Conservation (phyloP, 768 basidiomycete genomes). For the Boletus rufocinnamomeus region DNA sequence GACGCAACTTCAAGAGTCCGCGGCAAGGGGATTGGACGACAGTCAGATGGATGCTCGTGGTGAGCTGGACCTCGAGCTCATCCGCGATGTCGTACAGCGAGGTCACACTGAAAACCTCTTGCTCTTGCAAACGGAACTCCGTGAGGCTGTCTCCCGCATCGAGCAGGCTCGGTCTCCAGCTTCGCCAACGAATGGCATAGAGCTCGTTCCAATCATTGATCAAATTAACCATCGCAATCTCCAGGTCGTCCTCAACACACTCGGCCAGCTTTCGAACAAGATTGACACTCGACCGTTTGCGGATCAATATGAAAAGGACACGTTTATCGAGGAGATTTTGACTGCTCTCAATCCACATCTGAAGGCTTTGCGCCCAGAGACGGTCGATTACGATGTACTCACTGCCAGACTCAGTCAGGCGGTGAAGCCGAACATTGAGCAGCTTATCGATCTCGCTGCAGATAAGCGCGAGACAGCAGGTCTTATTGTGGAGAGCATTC, state of each 20-base stretch:
- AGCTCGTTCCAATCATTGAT: conserved; percentile 52
- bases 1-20: conserved; percentile 64
- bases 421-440: conserved; percentile 86
- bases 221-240: conserved; percentile 58
- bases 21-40: conserved; percentile 57
- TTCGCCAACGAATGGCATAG: conserved; percentile 24
- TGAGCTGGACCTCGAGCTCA: conserved; percentile 76
- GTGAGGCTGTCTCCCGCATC: conserved; percentile 48
- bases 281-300: conserved; percentile 37
- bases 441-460: conserved; percentile 85
- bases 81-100: conserved; percentile 69
- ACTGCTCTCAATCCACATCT: conserved; percentile 60
- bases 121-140: conserved; percentile 61
- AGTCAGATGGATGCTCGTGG: conserved; percentile 71
- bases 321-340: conserved; percentile 62
- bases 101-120: conserved; percentile 62
- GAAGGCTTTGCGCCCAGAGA: conserved; percentile 59
- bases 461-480: conserved; percentile 87
- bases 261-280: conserved; percentile 47
- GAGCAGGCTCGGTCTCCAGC: conserved; percentile 29
- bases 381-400: conserved; percentile 76
- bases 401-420: conserved; percentile 78
- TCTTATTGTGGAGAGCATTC: conserved; percentile 72
- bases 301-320: conserved; percentile 53
- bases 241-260: conserved; percentile 59